Evolutionary conservation across 1,139 yeast genomes (phyloP), one percentile per base, ranked within the genome.

Genomic region (Nakaseomyces kungkrabaensis): DNA sequence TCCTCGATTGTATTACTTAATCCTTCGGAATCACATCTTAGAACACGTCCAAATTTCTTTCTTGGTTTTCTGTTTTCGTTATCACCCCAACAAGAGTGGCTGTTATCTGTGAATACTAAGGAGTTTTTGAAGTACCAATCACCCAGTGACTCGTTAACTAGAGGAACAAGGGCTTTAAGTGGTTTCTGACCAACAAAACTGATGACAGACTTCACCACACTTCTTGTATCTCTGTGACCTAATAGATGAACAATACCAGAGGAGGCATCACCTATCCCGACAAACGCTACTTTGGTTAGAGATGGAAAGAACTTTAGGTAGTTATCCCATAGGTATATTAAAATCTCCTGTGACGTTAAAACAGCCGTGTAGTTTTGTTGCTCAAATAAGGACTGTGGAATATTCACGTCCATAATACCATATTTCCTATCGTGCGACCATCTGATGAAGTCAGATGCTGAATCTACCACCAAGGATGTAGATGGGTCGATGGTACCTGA

Each of bases 61-160:
- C 97, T 78, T 38, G 96, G 96, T 61, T 83, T 77, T 62, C 86
- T 88, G 46, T 74, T 74, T 48, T 74, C 77, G 48, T 75, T 74
- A 37, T 63, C 63, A 27, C 77, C 84, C 96, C 96, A 89, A 57
- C 94, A 84, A 4, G 85, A 73, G 63, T 90, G 95, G 53, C 75
- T 76, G 49, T 75, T 72, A 51, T 89, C 77, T 6, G 96, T 79
- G 65, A 90, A 89, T 1, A 92, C 78, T 29, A 90, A 77, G 1
- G 97, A 87, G 59, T 87, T 85, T 56, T 82, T 82, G 69, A 82
- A 89, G 66, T 82, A 92, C 97, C 97, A 90, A 60, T 89, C 96
- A 22, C 86, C 78, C 25, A 66, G 49, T 31, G 85, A 79, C 66
- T 92, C 97, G 66, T 90, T 97, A 68, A 89, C 82, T 37, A 87